phyloP scores from a whole-genome alignment of 441 rosid species.

The Mallotus repandus region DNA sequence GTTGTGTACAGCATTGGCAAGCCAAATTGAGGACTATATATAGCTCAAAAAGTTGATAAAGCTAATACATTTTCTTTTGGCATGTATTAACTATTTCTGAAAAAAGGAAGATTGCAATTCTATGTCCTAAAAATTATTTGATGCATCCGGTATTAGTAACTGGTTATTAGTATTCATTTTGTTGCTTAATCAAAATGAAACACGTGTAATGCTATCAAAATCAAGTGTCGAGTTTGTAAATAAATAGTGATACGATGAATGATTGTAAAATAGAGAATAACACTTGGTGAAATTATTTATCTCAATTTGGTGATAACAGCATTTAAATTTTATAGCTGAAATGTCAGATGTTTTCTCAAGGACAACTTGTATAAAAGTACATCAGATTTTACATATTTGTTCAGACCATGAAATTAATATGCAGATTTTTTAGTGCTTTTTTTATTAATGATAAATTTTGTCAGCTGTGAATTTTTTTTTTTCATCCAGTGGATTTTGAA shows the following conservation, averaged over 20 bases:
- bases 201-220: background rate
- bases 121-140: background rate
- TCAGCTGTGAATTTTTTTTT: too few species aligned
- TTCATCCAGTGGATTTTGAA: too few species aligned
- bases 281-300: background rate
- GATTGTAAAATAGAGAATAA: background rate
- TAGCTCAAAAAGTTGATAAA: background rate
- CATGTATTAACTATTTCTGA: background rate
- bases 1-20: too few species aligned
- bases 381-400: background rate
- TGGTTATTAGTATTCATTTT: background rate
- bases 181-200: background rate
- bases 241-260: background rate
- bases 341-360: background rate
- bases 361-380: background rate
- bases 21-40: background rate
- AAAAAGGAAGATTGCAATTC: background rate
- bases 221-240: background rate
- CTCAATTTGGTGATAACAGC: background rate
- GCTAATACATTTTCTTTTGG: background rate
- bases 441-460: background rate
- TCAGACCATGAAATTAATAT: constrained; percentile 7
- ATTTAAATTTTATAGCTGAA: background rate
- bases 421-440: background rate
- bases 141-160: background rate